Base-by-base conservation (phyloP, 192 early-diverging fungal genomes). In the Coemansia sp. region DNA sequence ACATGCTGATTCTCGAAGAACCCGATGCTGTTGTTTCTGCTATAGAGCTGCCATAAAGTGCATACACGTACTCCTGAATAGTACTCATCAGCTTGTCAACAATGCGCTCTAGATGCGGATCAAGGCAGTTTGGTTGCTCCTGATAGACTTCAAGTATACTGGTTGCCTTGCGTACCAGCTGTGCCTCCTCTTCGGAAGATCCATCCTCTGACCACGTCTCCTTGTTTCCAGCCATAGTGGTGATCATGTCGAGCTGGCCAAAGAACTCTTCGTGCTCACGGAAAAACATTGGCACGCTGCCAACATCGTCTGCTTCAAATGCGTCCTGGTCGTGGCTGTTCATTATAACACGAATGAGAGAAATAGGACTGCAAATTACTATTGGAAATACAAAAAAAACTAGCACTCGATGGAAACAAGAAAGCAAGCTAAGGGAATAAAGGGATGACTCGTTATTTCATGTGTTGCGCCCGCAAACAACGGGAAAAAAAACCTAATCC, bases 61-160 rank as follows among this genome's bases (percentile, higher is more conserved):
- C 73, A 19, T 69, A 58, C 6, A 75, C 62, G 22, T 77, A 73
- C 19, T 70, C 68, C 60, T 75, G 68, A 18, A 73, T 49, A 15
- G 68, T 67, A 1, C 52, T 13, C 70, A 78, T 72, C 40, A 83
- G 49, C 58, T 40, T 40, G 46, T 64, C 41, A 8, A 82, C 69
- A 36, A 77, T 82, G 46, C 72, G 68, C 63, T 77, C 80, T 54
- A 83, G 41, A 43, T 78, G 61, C 32, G 81, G 76, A 66, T 83
- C 81, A 22, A 83, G 69, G 37, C 75, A 78, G 42, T 63, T 77
- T 2, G 81, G 81, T 60, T 78, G 72, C 66, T 83, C 81, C 63
- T 83, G 81, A 39, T 83, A 83, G 21, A 43, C 4, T 37, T 76
- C 73, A 22, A 83, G 64, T 6, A 63, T 72, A 18, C 47, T 58